These are phyloP conservation scores for Nicotiana knightiana DNA, from an alignment of 257 asterid genomes.

Conservation along the genomic window DNA sequence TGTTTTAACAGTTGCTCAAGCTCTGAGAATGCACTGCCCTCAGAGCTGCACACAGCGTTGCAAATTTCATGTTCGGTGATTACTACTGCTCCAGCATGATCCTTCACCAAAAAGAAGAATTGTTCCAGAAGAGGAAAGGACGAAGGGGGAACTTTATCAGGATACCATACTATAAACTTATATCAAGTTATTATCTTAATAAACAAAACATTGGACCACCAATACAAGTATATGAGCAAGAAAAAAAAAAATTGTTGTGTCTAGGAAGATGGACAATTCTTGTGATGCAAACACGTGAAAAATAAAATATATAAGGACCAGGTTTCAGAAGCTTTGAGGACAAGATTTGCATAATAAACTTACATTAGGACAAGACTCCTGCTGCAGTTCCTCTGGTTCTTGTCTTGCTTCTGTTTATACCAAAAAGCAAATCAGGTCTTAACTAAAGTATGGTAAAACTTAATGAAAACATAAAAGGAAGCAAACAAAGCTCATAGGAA, in stretches of 20 bases:
- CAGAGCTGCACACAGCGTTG: neutral
- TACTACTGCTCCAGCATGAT: constrained; percentile 4
- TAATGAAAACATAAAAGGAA: neutral
- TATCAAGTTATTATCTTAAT: neutral
- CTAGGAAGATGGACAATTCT: neutral
- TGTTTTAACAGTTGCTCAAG: constrained; percentile 15
- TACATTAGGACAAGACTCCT: constrained; percentile 1
- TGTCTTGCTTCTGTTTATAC: neutral
- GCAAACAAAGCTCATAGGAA: neutral
- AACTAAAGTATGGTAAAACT: neutral
- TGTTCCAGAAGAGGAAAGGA: neutral
- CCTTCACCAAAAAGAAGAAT: constrained; percentile 6
- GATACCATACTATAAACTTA: neutral
- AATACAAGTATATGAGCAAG: neutral
- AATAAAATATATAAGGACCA: neutral
- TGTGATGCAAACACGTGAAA: neutral
- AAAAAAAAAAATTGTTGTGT: neutral
- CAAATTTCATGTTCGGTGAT: neutral
- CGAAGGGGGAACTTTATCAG: neutral
- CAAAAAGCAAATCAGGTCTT: neutral
- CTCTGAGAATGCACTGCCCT: constrained; percentile 14
- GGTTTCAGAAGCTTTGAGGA: neutral
- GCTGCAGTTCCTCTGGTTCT: neutral
- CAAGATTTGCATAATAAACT: neutral
- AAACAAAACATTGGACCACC: neutral